Conservation (phyloP, 2,329 filamentous ascomycete species). For the Aureobasidium sp. region DNA sequence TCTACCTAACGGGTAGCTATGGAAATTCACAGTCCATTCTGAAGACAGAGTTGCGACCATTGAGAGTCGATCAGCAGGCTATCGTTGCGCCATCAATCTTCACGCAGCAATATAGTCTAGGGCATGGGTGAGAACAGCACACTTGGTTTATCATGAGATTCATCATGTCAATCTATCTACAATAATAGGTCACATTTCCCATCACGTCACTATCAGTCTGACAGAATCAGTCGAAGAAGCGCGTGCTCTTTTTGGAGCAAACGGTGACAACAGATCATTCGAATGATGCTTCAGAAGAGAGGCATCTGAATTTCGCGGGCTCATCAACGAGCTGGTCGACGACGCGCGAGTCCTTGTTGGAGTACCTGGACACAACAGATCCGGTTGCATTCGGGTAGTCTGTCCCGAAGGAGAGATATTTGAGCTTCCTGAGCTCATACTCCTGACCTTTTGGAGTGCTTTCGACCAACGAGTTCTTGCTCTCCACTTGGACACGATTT, state of each 20-base stretch:
- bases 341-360: background rate
- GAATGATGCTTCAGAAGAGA: background rate
- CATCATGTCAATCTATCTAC: background rate
- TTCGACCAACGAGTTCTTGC: conserved; percentile 1
- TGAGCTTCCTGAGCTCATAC: background rate
- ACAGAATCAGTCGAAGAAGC: background rate
- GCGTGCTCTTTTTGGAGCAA: background rate
- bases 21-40: no score
- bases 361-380: background rate
- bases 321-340: background rate
- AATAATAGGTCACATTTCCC: background rate
- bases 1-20: no score
- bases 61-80: no score
- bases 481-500: conserved; percentile 9
- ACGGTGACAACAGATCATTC: background rate
- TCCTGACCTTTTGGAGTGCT: background rate
- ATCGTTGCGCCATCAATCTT: no score
- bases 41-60: no score
- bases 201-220: conserved; percentile 1
- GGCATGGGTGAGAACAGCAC: no score
- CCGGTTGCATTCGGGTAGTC: background rate
- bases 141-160: background rate
- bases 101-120: no score
- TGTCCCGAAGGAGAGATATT: background rate
- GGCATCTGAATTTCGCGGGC: background rate